Percentiles rank a stretch among this genome's conserved stretches.
Conservation (phyloP, 75 land plant species). For the Ceratopteris richardii region DNA sequence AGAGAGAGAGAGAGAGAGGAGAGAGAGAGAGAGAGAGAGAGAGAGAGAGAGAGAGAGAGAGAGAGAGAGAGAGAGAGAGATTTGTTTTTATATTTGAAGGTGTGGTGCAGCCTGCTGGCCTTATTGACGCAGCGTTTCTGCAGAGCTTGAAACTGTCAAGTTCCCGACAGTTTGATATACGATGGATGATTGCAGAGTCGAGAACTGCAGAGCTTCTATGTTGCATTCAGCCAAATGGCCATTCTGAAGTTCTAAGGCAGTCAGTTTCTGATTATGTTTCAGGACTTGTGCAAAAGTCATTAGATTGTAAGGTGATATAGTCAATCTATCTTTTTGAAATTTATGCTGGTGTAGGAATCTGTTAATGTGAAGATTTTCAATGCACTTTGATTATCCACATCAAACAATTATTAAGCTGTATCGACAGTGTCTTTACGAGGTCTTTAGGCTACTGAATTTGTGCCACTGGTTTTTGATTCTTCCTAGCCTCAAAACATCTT, state of each 20-base stretch:
- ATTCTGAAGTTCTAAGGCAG: constrained; percentile 62
- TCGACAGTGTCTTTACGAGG: background rate
- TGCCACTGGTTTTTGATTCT: background rate
- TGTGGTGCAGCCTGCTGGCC: no score
- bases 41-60: no score
- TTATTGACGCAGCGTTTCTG: no score
- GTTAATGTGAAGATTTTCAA: background rate
- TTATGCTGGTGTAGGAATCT: no score
- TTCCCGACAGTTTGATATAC: no score
- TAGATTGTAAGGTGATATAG: constrained; percentile 77
- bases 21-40: no score
- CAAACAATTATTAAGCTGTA: background rate
- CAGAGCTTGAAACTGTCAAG: no score
- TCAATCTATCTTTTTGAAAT: no score
- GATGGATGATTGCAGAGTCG: constrained; percentile 75
- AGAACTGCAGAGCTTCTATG: constrained; percentile 71
- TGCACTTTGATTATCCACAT: background rate
- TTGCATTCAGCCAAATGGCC: constrained; percentile 70
- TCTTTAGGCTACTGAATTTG: background rate
- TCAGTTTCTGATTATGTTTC: constrained; percentile 81
- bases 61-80: no score
- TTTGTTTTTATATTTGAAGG: no score
- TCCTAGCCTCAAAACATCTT: no score
- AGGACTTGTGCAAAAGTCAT: constrained; percentile 59
- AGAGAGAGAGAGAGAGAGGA: no score